Evolutionary conservation across 306 rosid genomes (phyloP).

Genomic region (Lupinus albus): DNA sequence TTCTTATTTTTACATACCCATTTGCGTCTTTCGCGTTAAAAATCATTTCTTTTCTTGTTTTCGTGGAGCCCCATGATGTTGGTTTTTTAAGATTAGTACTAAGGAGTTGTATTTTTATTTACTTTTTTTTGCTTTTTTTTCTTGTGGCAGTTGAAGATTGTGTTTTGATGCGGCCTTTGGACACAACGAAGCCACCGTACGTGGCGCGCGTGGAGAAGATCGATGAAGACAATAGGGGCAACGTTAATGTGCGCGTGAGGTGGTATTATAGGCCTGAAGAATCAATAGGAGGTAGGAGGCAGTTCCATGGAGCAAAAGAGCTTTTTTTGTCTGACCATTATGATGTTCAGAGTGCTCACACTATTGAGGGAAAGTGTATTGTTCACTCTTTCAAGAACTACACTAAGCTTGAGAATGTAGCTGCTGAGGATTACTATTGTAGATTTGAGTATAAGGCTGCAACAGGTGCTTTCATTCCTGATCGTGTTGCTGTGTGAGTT

Average conservation of each 20-base stretch:
- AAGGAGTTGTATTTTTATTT: conserved; percentile 43
- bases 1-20: not conserved
- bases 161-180: conserved; percentile 84
- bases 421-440: conserved; percentile 75
- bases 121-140: not conserved
- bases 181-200: conserved; percentile 74
- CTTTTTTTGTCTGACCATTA: conserved; percentile 77
- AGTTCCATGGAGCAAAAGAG: conserved; percentile 86
- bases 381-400: conserved; percentile 82
- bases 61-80: conserved; percentile 4
- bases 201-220: conserved; percentile 84
- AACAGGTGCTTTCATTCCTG: conserved; percentile 70
- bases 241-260: conserved; percentile 70
- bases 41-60: conserved; percentile 10
- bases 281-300: conserved; percentile 84
- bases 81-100: not conserved
- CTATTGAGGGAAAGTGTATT: conserved; percentile 84
- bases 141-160: conserved; percentile 62
- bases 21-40: not conserved
- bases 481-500: conserved; percentile 83
- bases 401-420: conserved; percentile 82
- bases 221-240: conserved; percentile 61
- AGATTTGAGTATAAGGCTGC: conserved; percentile 84
- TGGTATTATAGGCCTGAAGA: conserved; percentile 93
- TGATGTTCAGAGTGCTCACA: conserved; percentile 86